Conservation (phyloP, 2,329 filamentous ascomycete genomes). For the Zymoseptoria brevis region DNA sequence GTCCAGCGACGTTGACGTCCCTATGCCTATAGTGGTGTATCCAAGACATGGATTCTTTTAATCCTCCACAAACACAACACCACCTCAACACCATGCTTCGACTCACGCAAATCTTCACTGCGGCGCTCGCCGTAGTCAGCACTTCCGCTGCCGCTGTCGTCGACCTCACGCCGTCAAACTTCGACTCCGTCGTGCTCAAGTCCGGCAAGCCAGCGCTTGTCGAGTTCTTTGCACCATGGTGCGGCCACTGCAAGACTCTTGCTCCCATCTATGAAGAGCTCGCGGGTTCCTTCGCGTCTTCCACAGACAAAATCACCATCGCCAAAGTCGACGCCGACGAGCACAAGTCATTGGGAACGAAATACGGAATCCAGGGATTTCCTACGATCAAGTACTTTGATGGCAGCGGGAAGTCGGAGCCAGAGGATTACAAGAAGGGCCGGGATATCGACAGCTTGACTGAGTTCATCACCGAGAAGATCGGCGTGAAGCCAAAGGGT, state of each 20-base stretch:
- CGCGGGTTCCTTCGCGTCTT: slow-evolving; percentile 62
- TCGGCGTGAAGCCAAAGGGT: slow-evolving; percentile 70
- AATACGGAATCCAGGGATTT: slow-evolving; percentile 87
- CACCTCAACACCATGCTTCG: slow-evolving; percentile 35
- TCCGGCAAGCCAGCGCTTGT: slow-evolving; percentile 92
- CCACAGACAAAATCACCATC: slow-evolving; percentile 70
- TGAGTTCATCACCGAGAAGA: slow-evolving; percentile 78
- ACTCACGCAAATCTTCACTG: slow-evolving; percentile 39
- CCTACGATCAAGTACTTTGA: slow-evolving; percentile 97
- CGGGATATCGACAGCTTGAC: slow-evolving; percentile 80
- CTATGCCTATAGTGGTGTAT: too few relatives aligned
- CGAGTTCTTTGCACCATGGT: slow-evolving; percentile 98
- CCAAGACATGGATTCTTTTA: not conserved
- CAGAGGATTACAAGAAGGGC: slow-evolving; percentile 76
- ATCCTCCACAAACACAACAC: not conserved
- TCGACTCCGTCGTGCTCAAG: slow-evolving; percentile 80
- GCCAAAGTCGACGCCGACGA: slow-evolving; percentile 94
- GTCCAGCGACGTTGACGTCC: not conserved
- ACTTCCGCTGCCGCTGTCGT: slow-evolving; percentile 74
- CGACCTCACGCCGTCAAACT: slow-evolving; percentile 83
- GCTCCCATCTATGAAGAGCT: slow-evolving; percentile 93
- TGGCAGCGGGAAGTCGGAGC: slow-evolving; percentile 72
- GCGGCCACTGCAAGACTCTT: slow-evolving; percentile 96
- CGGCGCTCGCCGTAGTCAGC: slow-evolving; percentile 42
- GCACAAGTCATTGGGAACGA: slow-evolving; percentile 74